Base-by-base conservation (phyloP, 495 filamentous ascomycete species). In the Aspergillus carlsbadensis region DNA sequence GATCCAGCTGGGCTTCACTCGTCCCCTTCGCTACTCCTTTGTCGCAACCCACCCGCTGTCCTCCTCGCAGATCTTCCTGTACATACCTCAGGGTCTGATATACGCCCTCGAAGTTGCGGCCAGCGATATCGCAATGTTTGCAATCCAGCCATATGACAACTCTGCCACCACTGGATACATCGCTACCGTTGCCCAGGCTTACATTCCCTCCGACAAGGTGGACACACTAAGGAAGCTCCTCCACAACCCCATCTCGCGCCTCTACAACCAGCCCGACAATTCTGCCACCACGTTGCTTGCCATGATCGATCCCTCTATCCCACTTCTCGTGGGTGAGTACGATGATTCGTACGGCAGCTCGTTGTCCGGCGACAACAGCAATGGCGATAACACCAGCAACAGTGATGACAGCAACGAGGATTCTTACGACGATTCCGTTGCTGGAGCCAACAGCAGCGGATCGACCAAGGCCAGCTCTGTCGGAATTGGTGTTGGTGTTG, bases 1-100 rank as follows among this genome's bases (percentile, higher is more conserved):
- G 59, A 85, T 96, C 58, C 91, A 96, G 63, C 78, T 98, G 54
- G 95, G 90, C 11, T 96, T 97, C 79, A 73, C 82, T 22, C 85
- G 84, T 62, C 75, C 79, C 5, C 81, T 95, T 57, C 92, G 95
- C 65, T 98, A 94, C 69, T 70, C 74, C 6, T 96, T 93, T 65
- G 89, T 98, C 26, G 88, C 87, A 20, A 73, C 71, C 2, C 83
- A 84, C 33, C 69, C 80, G 13, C 74, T 87, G 57, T 87, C 91
- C 20, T 87, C 89, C 10, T 84, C 84, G 21, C 95, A 98, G 72
- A 91, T 98, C 65, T 97, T 97, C 79, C 63, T 83, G 31, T 89
- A 83, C 56, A 78, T 96, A 10, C 92, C 91, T 0, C 63, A 82
- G 55, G 92, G 89, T 49, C 77, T 98, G 48, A 75, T 80, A n/a